Conservation (phyloP, 139 green algal species). For the Chlorella sorokiniana region DNA sequence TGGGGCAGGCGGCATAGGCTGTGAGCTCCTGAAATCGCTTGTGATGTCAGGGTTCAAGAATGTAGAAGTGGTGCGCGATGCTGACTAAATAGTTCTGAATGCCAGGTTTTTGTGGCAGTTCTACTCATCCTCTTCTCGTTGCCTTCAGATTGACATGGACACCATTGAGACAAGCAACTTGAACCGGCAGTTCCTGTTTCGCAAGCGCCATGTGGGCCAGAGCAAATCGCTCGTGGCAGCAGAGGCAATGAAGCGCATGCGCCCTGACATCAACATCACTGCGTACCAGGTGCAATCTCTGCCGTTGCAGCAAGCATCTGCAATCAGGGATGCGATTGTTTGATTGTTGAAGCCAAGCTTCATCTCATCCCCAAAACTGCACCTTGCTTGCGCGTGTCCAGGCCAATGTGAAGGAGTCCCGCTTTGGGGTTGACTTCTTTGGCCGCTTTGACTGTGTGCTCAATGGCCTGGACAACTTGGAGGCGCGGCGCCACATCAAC, state of each 20-base stretch:
- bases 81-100: neutral
- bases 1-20: slow-evolving; percentile 97
- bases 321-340: no score
- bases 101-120: no score
- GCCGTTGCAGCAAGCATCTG: no score
- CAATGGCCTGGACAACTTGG: slow-evolving; percentile 98
- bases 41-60: slow-evolving; percentile 89
- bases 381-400: neutral
- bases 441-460: slow-evolving; percentile 90
- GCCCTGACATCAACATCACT: slow-evolving; percentile 64
- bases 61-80: slow-evolving; percentile 81
- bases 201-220: slow-evolving; percentile 90
- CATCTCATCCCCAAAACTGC: neutral
- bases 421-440: slow-evolving; percentile 92
- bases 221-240: slow-evolving; percentile 92
- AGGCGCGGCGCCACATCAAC: slow-evolving; percentile 93
- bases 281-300: slow-evolving; percentile 74
- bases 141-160: slow-evolving; percentile 94
- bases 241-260: slow-evolving; percentile 72
- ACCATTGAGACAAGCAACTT: slow-evolving; percentile 99
- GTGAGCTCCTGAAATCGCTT: slow-evolving; percentile 98
- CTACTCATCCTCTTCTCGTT: neutral
- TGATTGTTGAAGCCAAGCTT: no score
- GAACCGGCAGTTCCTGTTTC: slow-evolving; percentile 99
- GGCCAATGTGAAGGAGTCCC: slow-evolving; percentile 74